phyloP scores from a whole-genome alignment of 2,329 filamentous ascomycete species.

The Dendrostoma leiphaemia region DNA sequence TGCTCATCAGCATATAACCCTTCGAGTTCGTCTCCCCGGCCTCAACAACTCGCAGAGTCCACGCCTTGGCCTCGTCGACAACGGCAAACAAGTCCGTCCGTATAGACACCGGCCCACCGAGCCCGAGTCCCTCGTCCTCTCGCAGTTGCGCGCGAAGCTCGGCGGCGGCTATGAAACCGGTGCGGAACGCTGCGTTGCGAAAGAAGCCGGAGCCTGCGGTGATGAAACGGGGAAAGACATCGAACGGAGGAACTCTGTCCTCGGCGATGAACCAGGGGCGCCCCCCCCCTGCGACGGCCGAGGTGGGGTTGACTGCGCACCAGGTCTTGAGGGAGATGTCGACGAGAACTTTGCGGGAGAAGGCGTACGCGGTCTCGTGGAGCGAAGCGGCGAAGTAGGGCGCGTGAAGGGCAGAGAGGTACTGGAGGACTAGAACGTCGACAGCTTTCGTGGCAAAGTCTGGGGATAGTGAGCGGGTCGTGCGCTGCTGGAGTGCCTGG shows the following conservation, averaged over 20 bases:
- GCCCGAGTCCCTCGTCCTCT: slow-evolving; percentile 33
- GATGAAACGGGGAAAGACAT: slow-evolving; percentile 37
- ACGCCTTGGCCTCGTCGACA: slow-evolving; percentile 28
- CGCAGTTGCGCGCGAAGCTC: slow-evolving; percentile 46
- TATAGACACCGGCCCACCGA: slow-evolving; percentile 30
- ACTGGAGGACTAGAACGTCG: slow-evolving; percentile 44
- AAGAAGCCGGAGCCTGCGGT: slow-evolving; percentile 42
- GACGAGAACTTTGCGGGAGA: slow-evolving; percentile 36
- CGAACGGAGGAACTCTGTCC: no score
- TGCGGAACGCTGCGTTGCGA: slow-evolving; percentile 38
- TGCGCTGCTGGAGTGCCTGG: slow-evolving; percentile 24
- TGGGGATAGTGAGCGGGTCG: slow-evolving; percentile 34
- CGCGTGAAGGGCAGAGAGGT: slow-evolving; percentile 54
- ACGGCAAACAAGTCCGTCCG: slow-evolving; percentile 30
- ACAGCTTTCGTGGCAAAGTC: slow-evolving; percentile 41
- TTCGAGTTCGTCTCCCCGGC: slow-evolving; percentile 45
- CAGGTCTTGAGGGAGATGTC: slow-evolving; percentile 35
- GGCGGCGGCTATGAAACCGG: slow-evolving; percentile 40
- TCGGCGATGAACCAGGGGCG: no score
- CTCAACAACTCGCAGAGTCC: slow-evolving; percentile 33
- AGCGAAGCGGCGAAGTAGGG: slow-evolving; percentile 43
- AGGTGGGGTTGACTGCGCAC: slow-evolving; percentile 18
- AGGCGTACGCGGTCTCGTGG: slow-evolving; percentile 48
- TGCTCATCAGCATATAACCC: slow-evolving; percentile 31
- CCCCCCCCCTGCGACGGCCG: slow-evolving; percentile 9